These are phyloP conservation scores for Salvia miltiorrhiza DNA, from an alignment of 257 asterid species.

Conservation along the genomic window DNA sequence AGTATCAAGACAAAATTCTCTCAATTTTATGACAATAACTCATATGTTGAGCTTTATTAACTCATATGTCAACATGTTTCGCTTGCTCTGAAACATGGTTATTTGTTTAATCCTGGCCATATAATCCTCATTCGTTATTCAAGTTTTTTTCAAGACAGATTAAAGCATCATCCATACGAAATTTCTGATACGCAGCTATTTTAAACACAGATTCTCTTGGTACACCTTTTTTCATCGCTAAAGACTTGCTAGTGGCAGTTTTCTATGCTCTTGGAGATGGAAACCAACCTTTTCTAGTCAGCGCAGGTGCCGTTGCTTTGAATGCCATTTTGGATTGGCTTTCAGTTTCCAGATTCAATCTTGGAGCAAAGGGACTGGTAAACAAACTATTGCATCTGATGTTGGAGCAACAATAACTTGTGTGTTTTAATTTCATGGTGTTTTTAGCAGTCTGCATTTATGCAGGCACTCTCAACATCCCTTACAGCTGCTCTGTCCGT, in stretches of 20 bases:
- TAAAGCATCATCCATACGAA: not conserved
- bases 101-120: not conserved
- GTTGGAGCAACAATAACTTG: not conserved
- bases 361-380: constrained; percentile 50
- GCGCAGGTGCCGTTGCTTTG: constrained; percentile 36
- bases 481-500: constrained; percentile 32
- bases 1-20: constrained; percentile 17
- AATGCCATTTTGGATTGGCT: constrained; percentile 50
- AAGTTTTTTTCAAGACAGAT: not conserved
- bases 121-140: not conserved
- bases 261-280: constrained; percentile 51
- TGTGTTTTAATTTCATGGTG: not conserved
- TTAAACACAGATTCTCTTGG: constrained; percentile 41
- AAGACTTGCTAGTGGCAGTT: constrained; percentile 41
- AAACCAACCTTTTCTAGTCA: constrained; percentile 35
- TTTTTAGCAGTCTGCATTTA: not conserved
- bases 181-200: constrained; percentile 11
- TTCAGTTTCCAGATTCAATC: constrained; percentile 33
- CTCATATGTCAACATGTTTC: too few relatives aligned
- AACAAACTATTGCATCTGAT: not conserved
- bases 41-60: not conserved
- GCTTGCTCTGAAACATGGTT: not conserved
- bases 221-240: constrained; percentile 43
- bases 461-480: constrained; percentile 40
- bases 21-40: not conserved